A percentile compares a stretch with the other conserved stretches of the same genome.
phyloP scores from a whole-genome alignment of 495 filamentous ascomycete genomes.

The Daldinia grandis region DNA sequence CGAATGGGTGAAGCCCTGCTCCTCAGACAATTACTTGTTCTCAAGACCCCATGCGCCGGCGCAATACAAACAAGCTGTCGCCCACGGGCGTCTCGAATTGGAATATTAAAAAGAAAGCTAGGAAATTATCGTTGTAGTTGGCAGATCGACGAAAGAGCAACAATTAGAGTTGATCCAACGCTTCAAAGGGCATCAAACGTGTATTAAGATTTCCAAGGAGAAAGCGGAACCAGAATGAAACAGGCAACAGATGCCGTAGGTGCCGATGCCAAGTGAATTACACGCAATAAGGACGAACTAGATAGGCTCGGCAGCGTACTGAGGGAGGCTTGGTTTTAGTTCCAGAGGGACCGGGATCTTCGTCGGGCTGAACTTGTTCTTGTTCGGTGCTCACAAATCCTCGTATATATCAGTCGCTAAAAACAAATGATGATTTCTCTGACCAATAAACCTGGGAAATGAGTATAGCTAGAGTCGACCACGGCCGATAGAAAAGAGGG shows the following conservation, averaged over 20 bases:
- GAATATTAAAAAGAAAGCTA: slow-evolving; percentile 12
- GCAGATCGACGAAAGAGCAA: slow-evolving; percentile 4
- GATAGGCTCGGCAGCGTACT: slow-evolving; percentile 14
- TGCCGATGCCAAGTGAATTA: slow-evolving; percentile 17
- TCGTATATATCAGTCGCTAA: slow-evolving; percentile 3
- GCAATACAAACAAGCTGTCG: slow-evolving; percentile 10
- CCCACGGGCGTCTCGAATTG: slow-evolving; percentile 18
- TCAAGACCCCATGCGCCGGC: slow-evolving; percentile 45
- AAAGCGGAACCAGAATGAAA: slow-evolving; percentile 32
- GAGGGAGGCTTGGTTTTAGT: slow-evolving; percentile 29
- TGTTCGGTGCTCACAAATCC: neutral
- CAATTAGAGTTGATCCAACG: slow-evolving; percentile 2
- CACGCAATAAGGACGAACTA: slow-evolving; percentile 5
- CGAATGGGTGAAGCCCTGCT: slow-evolving; percentile 37
- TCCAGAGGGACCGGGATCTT: slow-evolving; percentile 15
- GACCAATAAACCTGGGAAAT: slow-evolving; percentile 20
- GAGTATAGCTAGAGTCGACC: slow-evolving; percentile 7
- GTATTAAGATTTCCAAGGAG: slow-evolving; percentile 21
- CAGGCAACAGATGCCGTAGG: slow-evolving; percentile 21
- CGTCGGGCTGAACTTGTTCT: slow-evolving; percentile 16
- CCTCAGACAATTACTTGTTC: slow-evolving; percentile 31
- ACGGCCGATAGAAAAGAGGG: neutral
- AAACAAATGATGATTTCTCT: slow-evolving; percentile 5
- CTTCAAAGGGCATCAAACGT: slow-evolving; percentile 6
- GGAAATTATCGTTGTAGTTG: slow-evolving; percentile 16